Conservation (phyloP, 192 early-diverging fungal genomes). For the Gonapodya prolifera region DNA sequence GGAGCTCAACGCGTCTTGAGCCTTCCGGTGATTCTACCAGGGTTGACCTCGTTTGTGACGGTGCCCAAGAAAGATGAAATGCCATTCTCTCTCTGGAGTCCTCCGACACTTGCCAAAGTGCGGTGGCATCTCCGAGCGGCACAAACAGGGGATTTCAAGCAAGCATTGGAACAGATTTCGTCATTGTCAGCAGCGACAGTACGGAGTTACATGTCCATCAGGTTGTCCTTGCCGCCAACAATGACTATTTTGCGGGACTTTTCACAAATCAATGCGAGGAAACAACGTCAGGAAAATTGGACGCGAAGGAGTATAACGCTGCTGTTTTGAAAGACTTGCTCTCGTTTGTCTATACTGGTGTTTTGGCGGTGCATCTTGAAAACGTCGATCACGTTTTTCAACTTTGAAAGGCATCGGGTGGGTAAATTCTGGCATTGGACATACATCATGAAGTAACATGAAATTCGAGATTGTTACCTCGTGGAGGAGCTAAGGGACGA, state of each 20-base stretch:
- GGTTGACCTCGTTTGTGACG: not conserved
- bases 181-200: not conserved
- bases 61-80: not conserved
- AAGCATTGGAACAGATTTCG: not conserved
- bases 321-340: not conserved
- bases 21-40: not conserved
- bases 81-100: not conserved
- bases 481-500: not conserved
- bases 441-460: not conserved
- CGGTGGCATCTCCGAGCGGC: not conserved
- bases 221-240: not conserved
- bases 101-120: not conserved
- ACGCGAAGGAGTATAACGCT: not conserved
- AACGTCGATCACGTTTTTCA: not conserved
- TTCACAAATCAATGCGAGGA: not conserved
- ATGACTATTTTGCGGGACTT: not conserved
- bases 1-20: not conserved
- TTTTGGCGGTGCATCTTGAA: not conserved
- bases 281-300: not conserved
- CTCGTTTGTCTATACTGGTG: not conserved
- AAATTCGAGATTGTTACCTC: not conserved
- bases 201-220: not conserved
- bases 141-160: not conserved
- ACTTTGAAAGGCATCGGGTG: not conserved
- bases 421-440: not conserved